These are phyloP conservation scores for Solanum ahanhuiri DNA, from an alignment of 257 asterid species.

Conservation along the genomic window DNA sequence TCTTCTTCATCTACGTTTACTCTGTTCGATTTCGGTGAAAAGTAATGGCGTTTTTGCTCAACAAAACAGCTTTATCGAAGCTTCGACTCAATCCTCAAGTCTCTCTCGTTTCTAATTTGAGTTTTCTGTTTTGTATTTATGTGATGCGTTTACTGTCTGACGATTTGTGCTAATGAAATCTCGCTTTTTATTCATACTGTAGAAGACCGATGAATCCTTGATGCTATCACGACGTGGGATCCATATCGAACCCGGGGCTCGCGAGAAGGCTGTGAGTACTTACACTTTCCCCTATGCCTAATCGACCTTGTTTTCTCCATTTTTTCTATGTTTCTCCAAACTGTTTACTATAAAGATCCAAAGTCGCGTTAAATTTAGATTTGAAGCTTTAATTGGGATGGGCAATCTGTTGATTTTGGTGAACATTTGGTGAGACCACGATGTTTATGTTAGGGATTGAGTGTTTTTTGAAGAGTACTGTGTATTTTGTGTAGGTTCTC, in stretches of 20 bases:
- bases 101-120: not conserved
- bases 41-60: slow-evolving; percentile 47
- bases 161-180: slow-evolving; percentile 1
- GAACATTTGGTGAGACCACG: not conserved
- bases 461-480: not conserved
- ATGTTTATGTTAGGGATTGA: not conserved
- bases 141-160: not conserved
- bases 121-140: not conserved
- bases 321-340: not conserved
- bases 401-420: not conserved
- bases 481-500: not conserved
- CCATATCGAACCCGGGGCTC: slow-evolving; percentile 77
- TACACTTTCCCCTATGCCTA: not conserved
- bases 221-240: slow-evolving; percentile 44
- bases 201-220: slow-evolving; percentile 33
- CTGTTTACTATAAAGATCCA: not conserved
- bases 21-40: not conserved
- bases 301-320: not conserved
- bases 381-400: not conserved
- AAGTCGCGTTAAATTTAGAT: not conserved
- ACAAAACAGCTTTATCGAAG: slow-evolving; percentile 36
- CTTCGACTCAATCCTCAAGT: slow-evolving; percentile 47
- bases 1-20: not conserved
- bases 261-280: slow-evolving; percentile 81
- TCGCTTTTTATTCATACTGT: not conserved